Evolutionary conservation across 768 basidiomycete species (phyloP), one percentile per base, ranked within the genome.

Genomic region (Lactifluus pinguis): DNA sequence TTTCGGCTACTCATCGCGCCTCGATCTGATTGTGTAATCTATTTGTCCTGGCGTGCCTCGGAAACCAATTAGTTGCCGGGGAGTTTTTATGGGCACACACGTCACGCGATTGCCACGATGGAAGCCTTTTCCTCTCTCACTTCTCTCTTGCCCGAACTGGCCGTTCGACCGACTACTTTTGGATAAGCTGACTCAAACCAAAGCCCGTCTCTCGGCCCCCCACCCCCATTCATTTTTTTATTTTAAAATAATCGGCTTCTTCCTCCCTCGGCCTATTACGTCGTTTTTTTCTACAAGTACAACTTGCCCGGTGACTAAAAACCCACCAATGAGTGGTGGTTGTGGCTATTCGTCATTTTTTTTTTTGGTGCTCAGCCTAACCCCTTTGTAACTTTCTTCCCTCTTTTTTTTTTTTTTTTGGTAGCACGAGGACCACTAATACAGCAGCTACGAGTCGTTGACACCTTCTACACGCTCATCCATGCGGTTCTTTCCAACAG

Each of bases 1-100:
- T 34, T 57, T 59, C 58, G 58, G 58, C 51, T 59, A 59, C 51
- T 59, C 58, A 59, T 52, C 44, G 34, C 49, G 50, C 25, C 25
- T 53, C n/a, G 53, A 55, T 21, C n/a, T 38, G 44, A 10, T 47
- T 32, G 51, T 44, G 58, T 53, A 59, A 59, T 45, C 8, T 21
- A 11, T 59, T 52, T 29, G 17, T 13, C 50, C 51, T 50, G 8
- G 50, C n/a, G 49, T 59, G 44, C 58, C 58, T 53, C 58, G 58
- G 58, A 59, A 7, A 7, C 10, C 8, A 29, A 45, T 59, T 36
- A 52, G 34, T 59, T 45, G 32, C 57, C 57, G 57, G 34, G 15
- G 25, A 39, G 30, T 15, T 19, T 5, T 34, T n/a, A 9, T n/a
- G 6, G 3, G 9, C 9, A 6, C 7, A 2, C 50, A 51, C 50